Evolutionary conservation across 2,329 filamentous ascomycete species (phyloP).

Genomic region (Ploettnerulaceae sp.): DNA sequence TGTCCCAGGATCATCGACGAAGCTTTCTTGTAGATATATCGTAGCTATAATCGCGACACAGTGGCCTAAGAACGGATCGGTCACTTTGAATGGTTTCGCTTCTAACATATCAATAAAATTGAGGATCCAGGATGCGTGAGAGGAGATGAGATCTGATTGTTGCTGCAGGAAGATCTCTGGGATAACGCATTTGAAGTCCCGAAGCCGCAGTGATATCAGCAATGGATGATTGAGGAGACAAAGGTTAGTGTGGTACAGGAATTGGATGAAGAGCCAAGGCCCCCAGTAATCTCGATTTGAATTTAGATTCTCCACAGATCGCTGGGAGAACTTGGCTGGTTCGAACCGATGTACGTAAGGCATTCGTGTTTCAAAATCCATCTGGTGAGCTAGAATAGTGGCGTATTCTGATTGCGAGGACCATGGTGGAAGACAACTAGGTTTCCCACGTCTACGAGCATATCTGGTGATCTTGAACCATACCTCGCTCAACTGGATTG

Average conservation of each 20-base stretch:
- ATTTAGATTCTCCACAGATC: slow-evolving; percentile 39
- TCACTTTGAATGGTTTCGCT: slow-evolving; percentile 42
- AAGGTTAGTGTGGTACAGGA: slow-evolving; percentile 48
- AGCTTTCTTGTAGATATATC: slow-evolving; percentile 50
- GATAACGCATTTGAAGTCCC: slow-evolving; percentile 47
- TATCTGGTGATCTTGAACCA: slow-evolving; percentile 46
- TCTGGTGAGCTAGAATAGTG: slow-evolving; percentile 44
- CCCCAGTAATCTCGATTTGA: slow-evolving; percentile 47
- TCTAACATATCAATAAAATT: slow-evolving; percentile 45
- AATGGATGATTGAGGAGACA: slow-evolving; percentile 51
- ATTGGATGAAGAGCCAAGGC: slow-evolving; percentile 48
- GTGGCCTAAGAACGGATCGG: slow-evolving; percentile 44
- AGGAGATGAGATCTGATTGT: slow-evolving; percentile 46
- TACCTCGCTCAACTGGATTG: slow-evolving; percentile 42
- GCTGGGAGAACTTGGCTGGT: slow-evolving; percentile 42
- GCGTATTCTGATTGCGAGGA: slow-evolving; percentile 48
- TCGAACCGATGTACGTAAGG: slow-evolving; percentile 48
- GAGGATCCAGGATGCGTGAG: slow-evolving; percentile 49
- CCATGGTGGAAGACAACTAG: slow-evolving; percentile 42
- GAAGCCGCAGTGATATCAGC: slow-evolving; percentile 47
- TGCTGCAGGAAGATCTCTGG: slow-evolving; percentile 51
- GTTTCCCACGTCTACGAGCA: slow-evolving; percentile 41
- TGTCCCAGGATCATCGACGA: slow-evolving; percentile 36
- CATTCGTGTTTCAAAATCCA: slow-evolving; percentile 48
- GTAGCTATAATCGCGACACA: slow-evolving; percentile 49